A percentile compares a stretch with the other conserved stretches of the same genome.
These are phyloP conservation scores for Psophocarpus tetragonolobus DNA, from an alignment of 306 rosid genomes.

Conservation along the genomic window DNA sequence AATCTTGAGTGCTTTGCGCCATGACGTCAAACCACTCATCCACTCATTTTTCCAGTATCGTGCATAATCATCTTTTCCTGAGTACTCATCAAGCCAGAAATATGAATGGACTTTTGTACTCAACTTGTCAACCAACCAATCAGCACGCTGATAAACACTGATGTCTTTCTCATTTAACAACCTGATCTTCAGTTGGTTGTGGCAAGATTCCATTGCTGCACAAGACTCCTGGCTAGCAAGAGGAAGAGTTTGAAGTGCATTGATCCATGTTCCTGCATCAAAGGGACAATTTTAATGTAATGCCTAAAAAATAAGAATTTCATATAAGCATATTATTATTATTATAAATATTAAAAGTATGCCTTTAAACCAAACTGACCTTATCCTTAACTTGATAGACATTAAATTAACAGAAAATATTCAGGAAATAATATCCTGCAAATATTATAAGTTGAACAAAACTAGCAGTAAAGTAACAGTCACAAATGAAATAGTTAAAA, in stretches of 20 bases:
- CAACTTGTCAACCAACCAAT: conserved; percentile 87
- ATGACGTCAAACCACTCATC: conserved; percentile 84
- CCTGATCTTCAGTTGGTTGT: conserved; percentile 78
- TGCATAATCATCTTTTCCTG: conserved; percentile 77
- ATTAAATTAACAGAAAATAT: conserved; percentile 24
- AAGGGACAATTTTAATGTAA: conserved; percentile 26
- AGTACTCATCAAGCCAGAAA: conserved; percentile 94
- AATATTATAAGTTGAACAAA: background rate
- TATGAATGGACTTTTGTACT: conserved; percentile 83
- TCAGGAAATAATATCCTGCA: background rate
- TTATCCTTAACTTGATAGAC: conserved; percentile 18
- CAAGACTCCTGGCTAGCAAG: conserved; percentile 84
- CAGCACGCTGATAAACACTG: conserved; percentile 67
- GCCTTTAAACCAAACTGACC: background rate
- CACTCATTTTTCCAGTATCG: conserved; percentile 89
- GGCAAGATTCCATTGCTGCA: conserved; percentile 82
- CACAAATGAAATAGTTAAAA: background rate
- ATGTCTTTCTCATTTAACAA: conserved; percentile 67
- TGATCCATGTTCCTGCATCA: conserved; percentile 65
- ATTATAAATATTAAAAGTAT: background rate
- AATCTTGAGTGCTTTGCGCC: conserved; percentile 79
- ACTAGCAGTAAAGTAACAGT: background rate
- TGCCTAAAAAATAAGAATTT: conserved; percentile 5
- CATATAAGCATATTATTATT: too few species aligned
- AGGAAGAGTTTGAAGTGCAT: conserved; percentile 69